Evolutionary conservation across 805 yeast genomes (phyloP).

Genomic region (Candida orba): DNA sequence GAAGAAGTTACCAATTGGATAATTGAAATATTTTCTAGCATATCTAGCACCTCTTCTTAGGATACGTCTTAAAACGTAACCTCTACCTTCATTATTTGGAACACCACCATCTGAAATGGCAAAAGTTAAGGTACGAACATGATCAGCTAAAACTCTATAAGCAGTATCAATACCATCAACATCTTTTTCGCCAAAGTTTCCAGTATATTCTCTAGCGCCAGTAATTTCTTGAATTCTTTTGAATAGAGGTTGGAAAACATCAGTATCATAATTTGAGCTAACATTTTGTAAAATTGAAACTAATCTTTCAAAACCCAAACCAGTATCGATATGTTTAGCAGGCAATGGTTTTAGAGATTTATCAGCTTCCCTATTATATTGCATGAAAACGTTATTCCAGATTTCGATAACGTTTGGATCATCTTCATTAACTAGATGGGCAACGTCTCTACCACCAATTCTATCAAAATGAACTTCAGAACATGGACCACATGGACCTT

Average conservation of each 20-base stretch:
- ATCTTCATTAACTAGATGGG: slow-evolving; percentile 85
- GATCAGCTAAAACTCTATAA: slow-evolving; percentile 96
- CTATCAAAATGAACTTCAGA: slow-evolving; percentile 96
- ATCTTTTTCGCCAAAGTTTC: slow-evolving; percentile 91
- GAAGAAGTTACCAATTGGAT: slow-evolving; percentile 92
- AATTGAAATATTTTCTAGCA: slow-evolving; percentile 92
- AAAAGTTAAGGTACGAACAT: slow-evolving; percentile 92
- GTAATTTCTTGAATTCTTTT: slow-evolving; percentile 84
- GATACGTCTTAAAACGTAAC: slow-evolving; percentile 94
- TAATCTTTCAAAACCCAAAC: slow-evolving; percentile 97
- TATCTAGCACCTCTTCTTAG: slow-evolving; percentile 97
- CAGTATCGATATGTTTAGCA: slow-evolving; percentile 94
- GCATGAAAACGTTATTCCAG: slow-evolving; percentile 97
- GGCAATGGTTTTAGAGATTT: slow-evolving; percentile 77
- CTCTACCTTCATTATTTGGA: slow-evolving; percentile 98
- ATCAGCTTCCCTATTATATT: slow-evolving; percentile 90
- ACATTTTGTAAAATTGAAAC: slow-evolving; percentile 91
- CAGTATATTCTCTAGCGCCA: slow-evolving; percentile 85
- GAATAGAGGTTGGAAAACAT: slow-evolving; percentile 88
- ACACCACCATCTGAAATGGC: slow-evolving; percentile 99
- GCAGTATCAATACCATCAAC: slow-evolving; percentile 95
- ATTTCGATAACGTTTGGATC: slow-evolving; percentile 97
- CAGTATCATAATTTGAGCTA: slow-evolving; percentile 93
- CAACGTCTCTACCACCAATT: slow-evolving; percentile 96
- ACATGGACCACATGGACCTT: slow-evolving; percentile 99